Conservation (phyloP, 345 rosid genomes). For the Cardamine occulta region DNA sequence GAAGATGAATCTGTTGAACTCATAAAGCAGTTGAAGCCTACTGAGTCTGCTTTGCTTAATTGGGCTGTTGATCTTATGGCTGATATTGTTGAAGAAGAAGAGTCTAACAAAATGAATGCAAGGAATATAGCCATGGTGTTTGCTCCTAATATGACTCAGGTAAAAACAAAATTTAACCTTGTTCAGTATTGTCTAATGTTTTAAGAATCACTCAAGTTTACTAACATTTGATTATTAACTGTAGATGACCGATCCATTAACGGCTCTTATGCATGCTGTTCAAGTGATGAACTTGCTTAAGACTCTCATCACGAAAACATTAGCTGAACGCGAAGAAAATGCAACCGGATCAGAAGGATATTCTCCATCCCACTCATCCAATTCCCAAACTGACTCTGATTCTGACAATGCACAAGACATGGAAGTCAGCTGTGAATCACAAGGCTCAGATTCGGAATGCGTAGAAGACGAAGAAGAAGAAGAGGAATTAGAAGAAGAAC, state of each 20-base stretch:
- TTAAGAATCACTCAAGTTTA: not conserved
- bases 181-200: not conserved
- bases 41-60: slow-evolving; percentile 81
- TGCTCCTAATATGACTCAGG: slow-evolving; percentile 98
- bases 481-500: slow-evolving; percentile 3
- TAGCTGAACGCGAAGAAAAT: slow-evolving; percentile 74
- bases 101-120: slow-evolving; percentile 89
- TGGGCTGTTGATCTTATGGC: slow-evolving; percentile 98
- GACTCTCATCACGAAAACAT: slow-evolving; percentile 65
- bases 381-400: slow-evolving; percentile 59
- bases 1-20: slow-evolving; percentile 78
- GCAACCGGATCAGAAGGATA: slow-evolving; percentile 58
- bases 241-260: slow-evolving; percentile 94
- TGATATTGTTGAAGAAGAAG: slow-evolving; percentile 94
- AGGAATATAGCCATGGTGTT: slow-evolving; percentile 96
- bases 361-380: slow-evolving; percentile 71
- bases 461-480: slow-evolving; percentile 40
- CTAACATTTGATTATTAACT: slow-evolving; percentile 27
- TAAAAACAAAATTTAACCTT: slow-evolving; percentile 24
- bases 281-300: slow-evolving; percentile 98
- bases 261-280: slow-evolving; percentile 95
- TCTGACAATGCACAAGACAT: slow-evolving; percentile 75
- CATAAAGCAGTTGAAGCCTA: slow-evolving; percentile 80
- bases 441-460: slow-evolving; percentile 57
- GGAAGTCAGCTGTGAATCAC: slow-evolving; percentile 77